phyloP scores from a whole-genome alignment of 2,329 filamentous ascomycete species.

The Ceratocystis cubensis region DNA sequence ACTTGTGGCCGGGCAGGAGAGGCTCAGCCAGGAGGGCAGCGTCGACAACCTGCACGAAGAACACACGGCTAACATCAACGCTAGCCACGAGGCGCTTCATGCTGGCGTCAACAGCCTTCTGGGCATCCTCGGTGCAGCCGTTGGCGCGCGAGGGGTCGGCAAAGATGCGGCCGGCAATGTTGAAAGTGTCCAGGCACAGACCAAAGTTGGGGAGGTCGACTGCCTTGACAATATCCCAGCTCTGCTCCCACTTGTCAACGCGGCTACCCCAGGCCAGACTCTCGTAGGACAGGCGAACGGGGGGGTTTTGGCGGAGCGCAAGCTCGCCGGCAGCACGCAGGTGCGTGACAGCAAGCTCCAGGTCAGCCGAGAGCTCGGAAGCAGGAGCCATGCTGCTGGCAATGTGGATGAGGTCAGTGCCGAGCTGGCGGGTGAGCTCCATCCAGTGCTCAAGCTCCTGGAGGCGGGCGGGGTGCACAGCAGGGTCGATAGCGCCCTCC shows the following conservation, averaged over 20 bases:
- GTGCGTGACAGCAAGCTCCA: constrained; percentile 48
- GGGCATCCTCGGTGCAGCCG: constrained; percentile 42
- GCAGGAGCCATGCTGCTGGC: constrained; percentile 56
- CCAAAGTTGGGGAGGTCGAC: constrained; percentile 63
- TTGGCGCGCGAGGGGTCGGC: constrained; percentile 49
- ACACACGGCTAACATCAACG: constrained; percentile 53
- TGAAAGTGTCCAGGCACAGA: constrained; percentile 66
- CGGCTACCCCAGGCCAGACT: constrained; percentile 60
- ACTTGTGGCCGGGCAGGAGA: constrained; percentile 35
- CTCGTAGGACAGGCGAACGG: constrained; percentile 61
- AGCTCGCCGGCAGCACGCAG: constrained; percentile 54
- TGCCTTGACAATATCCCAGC: constrained; percentile 53
- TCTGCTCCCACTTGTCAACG: constrained; percentile 57
- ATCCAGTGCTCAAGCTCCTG: constrained; percentile 59
- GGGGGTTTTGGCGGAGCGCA: constrained; percentile 42
- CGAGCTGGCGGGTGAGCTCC: constrained; percentile 46
- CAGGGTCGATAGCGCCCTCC: constrained; percentile 56
- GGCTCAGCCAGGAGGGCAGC: constrained; percentile 50
- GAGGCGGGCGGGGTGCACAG: constrained; percentile 43
- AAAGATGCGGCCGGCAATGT: constrained; percentile 58
- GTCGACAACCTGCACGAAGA: constrained; percentile 67
- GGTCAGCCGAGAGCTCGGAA: constrained; percentile 32
- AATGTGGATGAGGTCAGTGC: constrained; percentile 61
- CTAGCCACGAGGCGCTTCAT: constrained; percentile 40
- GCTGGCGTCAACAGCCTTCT: constrained; percentile 41